Evolutionary conservation across 1,139 yeast species (phyloP).

Genomic region (Kodamaea derodonti): DNA sequence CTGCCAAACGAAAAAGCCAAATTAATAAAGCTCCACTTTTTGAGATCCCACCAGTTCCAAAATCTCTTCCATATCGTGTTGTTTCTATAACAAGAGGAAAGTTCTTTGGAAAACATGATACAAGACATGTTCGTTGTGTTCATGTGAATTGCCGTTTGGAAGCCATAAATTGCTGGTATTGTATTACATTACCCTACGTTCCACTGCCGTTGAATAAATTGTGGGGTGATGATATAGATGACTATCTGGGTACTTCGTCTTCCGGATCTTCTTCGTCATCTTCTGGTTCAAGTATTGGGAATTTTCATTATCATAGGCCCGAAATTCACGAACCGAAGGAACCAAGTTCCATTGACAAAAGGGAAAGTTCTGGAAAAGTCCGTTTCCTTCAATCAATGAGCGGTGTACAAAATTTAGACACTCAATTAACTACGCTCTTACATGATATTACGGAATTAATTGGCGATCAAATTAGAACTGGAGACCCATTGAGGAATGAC

Average conservation of each 20-base stretch:
- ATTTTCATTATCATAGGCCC: not conserved
- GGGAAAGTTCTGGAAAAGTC: not conserved
- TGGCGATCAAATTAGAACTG: not conserved
- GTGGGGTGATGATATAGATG: not conserved
- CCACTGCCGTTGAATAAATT: slow-evolving; percentile 9
- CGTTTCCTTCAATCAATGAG: too few relatives aligned
- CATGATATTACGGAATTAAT: slow-evolving; percentile 1
- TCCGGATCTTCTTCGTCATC: not conserved
- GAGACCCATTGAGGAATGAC: not conserved
- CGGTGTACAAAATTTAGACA: too few relatives aligned
- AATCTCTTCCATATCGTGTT: too few relatives aligned
- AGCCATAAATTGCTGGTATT: slow-evolving; percentile 11
- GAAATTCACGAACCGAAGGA: not conserved
- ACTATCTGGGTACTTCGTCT: not conserved
- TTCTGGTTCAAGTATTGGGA: not conserved
- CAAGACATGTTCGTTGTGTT: slow-evolving; percentile 14
- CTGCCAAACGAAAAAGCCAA: too few relatives aligned
- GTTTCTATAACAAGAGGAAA: too few relatives aligned
- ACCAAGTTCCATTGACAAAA: not conserved
- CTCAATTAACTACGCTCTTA: not conserved
- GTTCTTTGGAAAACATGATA: slow-evolving; percentile 15
- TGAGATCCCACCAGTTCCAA: too few relatives aligned
- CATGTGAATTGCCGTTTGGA: slow-evolving; percentile 7
- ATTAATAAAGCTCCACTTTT: too few relatives aligned
- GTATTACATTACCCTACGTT: slow-evolving; percentile 14